These are phyloP conservation scores for Penstemon barbatus DNA, from an alignment of 257 asterid genomes.

Conservation along the genomic window DNA sequence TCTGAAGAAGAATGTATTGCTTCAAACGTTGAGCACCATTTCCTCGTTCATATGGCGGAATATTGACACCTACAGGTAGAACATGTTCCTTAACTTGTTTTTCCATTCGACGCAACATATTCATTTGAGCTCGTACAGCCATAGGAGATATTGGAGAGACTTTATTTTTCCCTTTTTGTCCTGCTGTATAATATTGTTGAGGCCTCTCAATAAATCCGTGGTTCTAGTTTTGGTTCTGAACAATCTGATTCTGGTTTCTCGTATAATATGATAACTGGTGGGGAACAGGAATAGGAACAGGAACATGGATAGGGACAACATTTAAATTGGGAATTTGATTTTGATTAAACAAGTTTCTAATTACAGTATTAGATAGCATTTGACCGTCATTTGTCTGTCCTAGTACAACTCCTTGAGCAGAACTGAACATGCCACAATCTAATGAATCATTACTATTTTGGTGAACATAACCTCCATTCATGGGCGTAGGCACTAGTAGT, in stretches of 20 bases:
- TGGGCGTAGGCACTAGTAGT: too few species aligned
- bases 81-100: not conserved
- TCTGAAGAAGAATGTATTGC: constrained; percentile 32
- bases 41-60: constrained; percentile 24
- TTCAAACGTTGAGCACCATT: constrained; percentile 23
- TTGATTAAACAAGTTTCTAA: too few species aligned
- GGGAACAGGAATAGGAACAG: not conserved
- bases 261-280: not conserved
- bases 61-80: not conserved
- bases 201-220: not conserved
- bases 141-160: not conserved
- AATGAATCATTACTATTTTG: not conserved
- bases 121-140: constrained; percentile 16
- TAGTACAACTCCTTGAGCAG: too few species aligned
- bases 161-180: too few species aligned
- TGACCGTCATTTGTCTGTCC: not conserved
- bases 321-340: too few species aligned
- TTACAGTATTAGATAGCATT: not conserved
- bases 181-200: too few species aligned
- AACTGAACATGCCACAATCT: too few species aligned
- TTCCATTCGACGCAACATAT: not conserved
- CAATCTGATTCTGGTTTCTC: not conserved
- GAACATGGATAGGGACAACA: not conserved
- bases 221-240: not conserved
- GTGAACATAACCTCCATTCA: too few species aligned